Evolutionary conservation across 2,329 filamentous ascomycete species (phyloP).

Genomic region (Stagonosporopsis tanaceti): DNA sequence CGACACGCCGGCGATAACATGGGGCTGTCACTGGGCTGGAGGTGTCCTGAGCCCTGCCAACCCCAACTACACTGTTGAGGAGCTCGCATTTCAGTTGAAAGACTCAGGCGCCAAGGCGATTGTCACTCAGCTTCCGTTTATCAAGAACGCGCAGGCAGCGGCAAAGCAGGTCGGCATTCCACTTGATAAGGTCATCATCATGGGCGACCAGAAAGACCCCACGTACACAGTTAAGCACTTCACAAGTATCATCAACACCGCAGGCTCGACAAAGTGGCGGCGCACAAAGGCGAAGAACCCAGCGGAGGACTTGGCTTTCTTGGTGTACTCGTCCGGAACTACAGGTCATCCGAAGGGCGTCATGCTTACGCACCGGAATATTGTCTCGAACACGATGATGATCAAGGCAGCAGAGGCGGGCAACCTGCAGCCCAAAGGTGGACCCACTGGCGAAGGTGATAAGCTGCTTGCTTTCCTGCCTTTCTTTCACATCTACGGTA

Average conservation of each 20-base stretch:
- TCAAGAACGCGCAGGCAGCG: slow-evolving; percentile 72
- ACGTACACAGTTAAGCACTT: slow-evolving; percentile 73
- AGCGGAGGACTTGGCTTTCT: slow-evolving; percentile 77
- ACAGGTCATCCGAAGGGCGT: slow-evolving; percentile 93
- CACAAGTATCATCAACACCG: slow-evolving; percentile 71
- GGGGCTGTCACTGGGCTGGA: slow-evolving; percentile 84
- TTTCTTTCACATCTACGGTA: slow-evolving; percentile 91
- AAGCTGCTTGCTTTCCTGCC: slow-evolving; percentile 80
- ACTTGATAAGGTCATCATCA: slow-evolving; percentile 74
- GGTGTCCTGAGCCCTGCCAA: slow-evolving; percentile 86
- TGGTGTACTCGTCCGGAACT: slow-evolving; percentile 90
- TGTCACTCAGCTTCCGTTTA: slow-evolving; percentile 73
- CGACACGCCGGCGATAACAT: slow-evolving; percentile 79
- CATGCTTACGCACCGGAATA: slow-evolving; percentile 82
- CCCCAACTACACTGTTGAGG: slow-evolving; percentile 82
- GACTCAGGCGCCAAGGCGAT: slow-evolving; percentile 79
- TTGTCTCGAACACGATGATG: slow-evolving; percentile 73
- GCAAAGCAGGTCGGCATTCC: slow-evolving; percentile 74
- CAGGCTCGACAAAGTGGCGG: slow-evolving; percentile 65
- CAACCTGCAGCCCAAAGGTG: slow-evolving; percentile 66
- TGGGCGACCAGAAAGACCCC: slow-evolving; percentile 74
- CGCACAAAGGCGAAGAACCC: slow-evolving; percentile 65
- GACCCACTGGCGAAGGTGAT: slow-evolving; percentile 70
- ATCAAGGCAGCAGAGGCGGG: slow-evolving; percentile 53
- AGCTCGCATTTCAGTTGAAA: slow-evolving; percentile 83